A percentile compares a stretch with the other conserved stretches of the same genome.
Conservation (phyloP, 2,329 filamentous ascomycete species). For the Aspergillus brunneoviolaceus region DNA sequence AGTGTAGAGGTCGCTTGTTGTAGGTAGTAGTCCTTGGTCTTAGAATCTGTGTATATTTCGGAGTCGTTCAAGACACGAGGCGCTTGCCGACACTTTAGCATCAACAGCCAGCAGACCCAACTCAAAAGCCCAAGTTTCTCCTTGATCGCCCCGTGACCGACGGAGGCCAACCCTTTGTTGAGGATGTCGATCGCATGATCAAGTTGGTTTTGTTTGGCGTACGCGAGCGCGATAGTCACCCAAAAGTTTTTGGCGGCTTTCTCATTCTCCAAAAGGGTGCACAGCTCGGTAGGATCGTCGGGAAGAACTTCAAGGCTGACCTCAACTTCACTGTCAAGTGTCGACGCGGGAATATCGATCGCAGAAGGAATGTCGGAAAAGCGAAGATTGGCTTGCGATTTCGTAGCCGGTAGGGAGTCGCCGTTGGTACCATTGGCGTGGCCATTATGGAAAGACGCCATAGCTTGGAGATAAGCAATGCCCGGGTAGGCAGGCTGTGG, state of each 20-base stretch:
- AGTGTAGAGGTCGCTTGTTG: conserved; percentile 85
- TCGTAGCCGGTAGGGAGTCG: conserved; percentile 32
- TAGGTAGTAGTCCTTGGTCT: conserved; percentile 91
- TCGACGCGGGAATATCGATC: conserved; percentile 65
- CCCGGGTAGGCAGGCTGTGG: conserved; percentile 1
- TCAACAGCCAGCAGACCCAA: conserved; percentile 85
- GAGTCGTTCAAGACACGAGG: conserved; percentile 66
- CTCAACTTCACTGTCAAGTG: conserved; percentile 71
- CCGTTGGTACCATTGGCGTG: conserved; percentile 55
- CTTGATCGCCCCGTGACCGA: conserved; percentile 67
- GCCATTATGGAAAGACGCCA: conserved; percentile 54
- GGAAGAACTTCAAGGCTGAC: conserved; percentile 87
- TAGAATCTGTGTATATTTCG: conserved; percentile 66
- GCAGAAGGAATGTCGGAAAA: conserved; percentile 63
- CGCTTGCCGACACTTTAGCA: conserved; percentile 84
- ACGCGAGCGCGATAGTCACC: conserved; percentile 97
- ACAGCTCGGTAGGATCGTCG: conserved; percentile 92
- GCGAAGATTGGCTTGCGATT: conserved; percentile 44
- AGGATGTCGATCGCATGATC: conserved; percentile 75
- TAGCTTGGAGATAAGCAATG: conserved; percentile 31
- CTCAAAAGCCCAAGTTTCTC: conserved; percentile 83
- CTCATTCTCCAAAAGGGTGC: conserved; percentile 92
- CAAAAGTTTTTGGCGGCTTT: conserved; percentile 87
- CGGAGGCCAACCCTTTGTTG: conserved; percentile 71
- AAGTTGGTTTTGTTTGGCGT: conserved; percentile 91